These are phyloP conservation scores for Neonectria faginata DNA, from an alignment of 2,329 filamentous ascomycete genomes.

Conservation along the genomic window DNA sequence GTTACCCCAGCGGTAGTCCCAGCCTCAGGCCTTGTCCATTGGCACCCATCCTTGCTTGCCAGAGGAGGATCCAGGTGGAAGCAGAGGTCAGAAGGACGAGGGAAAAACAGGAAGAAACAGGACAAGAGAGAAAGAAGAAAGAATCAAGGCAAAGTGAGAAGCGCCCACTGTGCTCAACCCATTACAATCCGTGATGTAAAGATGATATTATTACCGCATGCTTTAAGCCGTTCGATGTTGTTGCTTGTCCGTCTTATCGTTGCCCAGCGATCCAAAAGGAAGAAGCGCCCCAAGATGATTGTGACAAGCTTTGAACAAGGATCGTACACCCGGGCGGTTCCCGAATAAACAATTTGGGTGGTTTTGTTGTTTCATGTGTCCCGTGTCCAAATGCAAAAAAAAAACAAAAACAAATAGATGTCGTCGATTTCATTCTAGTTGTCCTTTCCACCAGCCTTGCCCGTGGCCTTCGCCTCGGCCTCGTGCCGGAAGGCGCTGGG, in stretches of 20 bases:
- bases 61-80: slow-evolving; percentile 6
- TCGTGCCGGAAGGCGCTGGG: slow-evolving; percentile 52
- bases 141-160: slow-evolving; percentile 31
- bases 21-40: slow-evolving; percentile 9
- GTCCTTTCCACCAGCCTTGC: slow-evolving; percentile 27
- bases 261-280: slow-evolving; percentile 34
- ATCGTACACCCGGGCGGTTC: slow-evolving; percentile 38
- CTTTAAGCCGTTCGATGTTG: slow-evolving; percentile 41
- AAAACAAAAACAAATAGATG: slow-evolving; percentile 36
- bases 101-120: slow-evolving; percentile 32
- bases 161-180: slow-evolving; percentile 31
- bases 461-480: slow-evolving; percentile 34
- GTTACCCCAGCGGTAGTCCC: slow-evolving; percentile 17
- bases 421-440: slow-evolving; percentile 40
- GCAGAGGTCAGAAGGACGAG: neutral
- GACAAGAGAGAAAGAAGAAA: slow-evolving; percentile 33
- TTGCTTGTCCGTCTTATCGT: slow-evolving; percentile 36
- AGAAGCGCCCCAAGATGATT: slow-evolving; percentile 26
- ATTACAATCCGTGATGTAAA: slow-evolving; percentile 44
- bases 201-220: slow-evolving; percentile 39
- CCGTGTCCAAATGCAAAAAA: slow-evolving; percentile 35
- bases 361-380: slow-evolving; percentile 36
- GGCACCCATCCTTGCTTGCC: neutral
- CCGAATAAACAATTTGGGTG: slow-evolving; percentile 29
- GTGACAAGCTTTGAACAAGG: slow-evolving; percentile 21